Evolutionary conservation across 2,329 filamentous ascomycete genomes (phyloP).

Genomic region (Fusarium abutilonis): DNA sequence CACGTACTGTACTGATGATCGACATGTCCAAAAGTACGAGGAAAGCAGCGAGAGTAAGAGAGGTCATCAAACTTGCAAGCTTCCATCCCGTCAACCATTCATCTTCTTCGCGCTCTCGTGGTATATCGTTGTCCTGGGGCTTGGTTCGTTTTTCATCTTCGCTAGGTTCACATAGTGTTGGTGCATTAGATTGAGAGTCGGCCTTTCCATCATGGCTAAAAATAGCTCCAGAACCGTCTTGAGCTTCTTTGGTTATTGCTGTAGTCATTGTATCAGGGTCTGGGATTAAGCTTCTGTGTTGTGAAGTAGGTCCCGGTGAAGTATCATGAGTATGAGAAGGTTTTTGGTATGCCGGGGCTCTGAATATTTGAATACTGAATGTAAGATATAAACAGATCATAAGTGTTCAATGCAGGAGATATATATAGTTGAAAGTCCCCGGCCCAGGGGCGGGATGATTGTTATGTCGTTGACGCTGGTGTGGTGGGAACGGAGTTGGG

Average conservation of each 20-base stretch:
- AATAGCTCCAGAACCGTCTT: background rate
- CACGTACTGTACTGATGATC: slow-evolving; percentile 61
- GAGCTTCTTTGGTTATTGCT: background rate
- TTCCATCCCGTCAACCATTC: slow-evolving; percentile 45
- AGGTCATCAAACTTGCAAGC: slow-evolving; percentile 49
- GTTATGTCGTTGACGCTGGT: slow-evolving; percentile 13
- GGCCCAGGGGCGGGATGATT: slow-evolving; percentile 9
- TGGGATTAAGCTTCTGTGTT: background rate
- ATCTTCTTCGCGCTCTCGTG: slow-evolving; percentile 19
- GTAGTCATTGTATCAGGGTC: slow-evolving; percentile 11
- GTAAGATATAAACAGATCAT: slow-evolving; percentile 5
- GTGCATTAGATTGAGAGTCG: slow-evolving; percentile 21
- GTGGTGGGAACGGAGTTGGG: slow-evolving; percentile 28
- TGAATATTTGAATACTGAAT: slow-evolving; percentile 18
- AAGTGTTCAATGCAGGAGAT: slow-evolving; percentile 6
- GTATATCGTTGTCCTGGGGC: slow-evolving; percentile 8
- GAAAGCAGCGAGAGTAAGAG: slow-evolving; percentile 57
- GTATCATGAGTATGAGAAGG: background rate
- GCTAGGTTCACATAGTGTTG: slow-evolving; percentile 34
- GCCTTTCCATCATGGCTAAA: slow-evolving; percentile 12
- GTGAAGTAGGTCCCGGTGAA: background rate
- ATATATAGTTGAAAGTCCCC: slow-evolving; percentile 14
- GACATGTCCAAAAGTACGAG: slow-evolving; percentile 62
- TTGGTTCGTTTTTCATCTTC: slow-evolving; percentile 15
- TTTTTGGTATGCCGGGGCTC: slow-evolving; percentile 12